These are phyloP conservation scores for Tephrocybe sp. DNA, from an alignment of 768 basidiomycete species.

Conservation along the genomic window DNA sequence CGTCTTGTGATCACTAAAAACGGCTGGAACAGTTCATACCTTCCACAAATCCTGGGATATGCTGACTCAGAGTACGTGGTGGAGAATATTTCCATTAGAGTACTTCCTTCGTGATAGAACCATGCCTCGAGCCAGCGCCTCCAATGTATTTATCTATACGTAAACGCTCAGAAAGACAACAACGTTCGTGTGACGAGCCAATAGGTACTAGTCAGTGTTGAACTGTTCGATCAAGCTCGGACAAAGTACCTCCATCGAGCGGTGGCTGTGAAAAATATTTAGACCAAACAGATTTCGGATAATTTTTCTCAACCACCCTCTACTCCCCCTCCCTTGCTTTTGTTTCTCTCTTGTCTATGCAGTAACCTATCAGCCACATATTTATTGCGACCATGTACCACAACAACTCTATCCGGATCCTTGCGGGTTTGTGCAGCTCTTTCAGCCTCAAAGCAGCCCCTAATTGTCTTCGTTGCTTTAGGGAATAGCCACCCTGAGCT, in stretches of 20 bases:
- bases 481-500: constrained; percentile 99
- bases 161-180: constrained; percentile 3
- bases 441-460: neutral
- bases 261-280: constrained; percentile 52
- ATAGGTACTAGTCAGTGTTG: constrained; percentile 5
- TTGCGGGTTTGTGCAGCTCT: constrained; percentile 55
- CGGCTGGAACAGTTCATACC: constrained; percentile 59
- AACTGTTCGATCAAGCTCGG: constrained; percentile 5
- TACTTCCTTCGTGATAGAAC: constrained; percentile 39
- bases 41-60: constrained; percentile 83
- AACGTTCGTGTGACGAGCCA: constrained; percentile 22
- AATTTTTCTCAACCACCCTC: constrained; percentile 26
- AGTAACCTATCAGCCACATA: constrained; percentile 32
- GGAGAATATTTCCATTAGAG: constrained; percentile 86
- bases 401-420: constrained; percentile 77
- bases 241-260: constrained; percentile 7
- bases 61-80: constrained; percentile 97
- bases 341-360: constrained; percentile 31
- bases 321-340: constrained; percentile 34
- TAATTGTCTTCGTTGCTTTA: constrained; percentile 34
- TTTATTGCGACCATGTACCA: constrained; percentile 59
- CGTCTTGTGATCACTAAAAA: constrained; percentile 14
- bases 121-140: neutral
- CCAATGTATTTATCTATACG: constrained; percentile 2
- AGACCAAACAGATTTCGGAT: constrained; percentile 36